Conservation (phyloP, 2,329 filamentous ascomycete genomes). For the Diplodia sapinea region DNA sequence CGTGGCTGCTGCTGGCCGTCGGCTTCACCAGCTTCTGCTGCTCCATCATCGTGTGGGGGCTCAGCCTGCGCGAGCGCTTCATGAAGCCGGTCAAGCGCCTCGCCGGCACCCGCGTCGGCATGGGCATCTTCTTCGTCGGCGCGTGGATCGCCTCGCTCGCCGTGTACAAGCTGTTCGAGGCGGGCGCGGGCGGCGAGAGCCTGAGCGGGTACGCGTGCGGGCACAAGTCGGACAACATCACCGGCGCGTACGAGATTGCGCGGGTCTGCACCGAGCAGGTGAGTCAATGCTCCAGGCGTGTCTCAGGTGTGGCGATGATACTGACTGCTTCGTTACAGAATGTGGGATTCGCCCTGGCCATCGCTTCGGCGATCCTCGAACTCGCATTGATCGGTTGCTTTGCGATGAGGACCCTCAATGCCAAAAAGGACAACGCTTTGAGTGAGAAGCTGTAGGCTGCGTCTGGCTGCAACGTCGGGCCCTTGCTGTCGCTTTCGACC, state of each 20-base stretch:
- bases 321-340: slow-evolving; percentile 17
- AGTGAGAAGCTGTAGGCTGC: slow-evolving; percentile 8
- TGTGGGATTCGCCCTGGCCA: slow-evolving; percentile 11
- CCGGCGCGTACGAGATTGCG: slow-evolving; percentile 1
- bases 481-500: background rate
- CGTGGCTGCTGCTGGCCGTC: slow-evolving; percentile 27
- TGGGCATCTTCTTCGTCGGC: slow-evolving; percentile 35
- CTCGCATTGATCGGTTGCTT: slow-evolving; percentile 17
- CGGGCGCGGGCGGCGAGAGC: background rate
- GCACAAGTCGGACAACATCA: background rate
- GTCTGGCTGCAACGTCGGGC: background rate
- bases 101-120: slow-evolving; percentile 30
- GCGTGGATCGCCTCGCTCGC: slow-evolving; percentile 35
- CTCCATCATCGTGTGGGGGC: slow-evolving; percentile 11
- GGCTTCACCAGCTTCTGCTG: slow-evolving; percentile 18
- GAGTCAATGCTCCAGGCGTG: background rate
- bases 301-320: background rate
- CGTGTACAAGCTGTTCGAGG: slow-evolving; percentile 36
- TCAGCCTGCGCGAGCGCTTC: slow-evolving; percentile 32
- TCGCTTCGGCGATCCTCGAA: slow-evolving; percentile 8
- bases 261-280: slow-evolving; percentile 33
- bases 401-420: background rate
- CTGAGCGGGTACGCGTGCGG: slow-evolving; percentile 17
- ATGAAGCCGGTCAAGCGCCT: slow-evolving; percentile 33
- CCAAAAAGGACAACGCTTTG: slow-evolving; percentile 7